These are phyloP conservation scores for Salvia rosmarinus DNA, from an alignment of 257 asterid genomes.

Conservation along the genomic window DNA sequence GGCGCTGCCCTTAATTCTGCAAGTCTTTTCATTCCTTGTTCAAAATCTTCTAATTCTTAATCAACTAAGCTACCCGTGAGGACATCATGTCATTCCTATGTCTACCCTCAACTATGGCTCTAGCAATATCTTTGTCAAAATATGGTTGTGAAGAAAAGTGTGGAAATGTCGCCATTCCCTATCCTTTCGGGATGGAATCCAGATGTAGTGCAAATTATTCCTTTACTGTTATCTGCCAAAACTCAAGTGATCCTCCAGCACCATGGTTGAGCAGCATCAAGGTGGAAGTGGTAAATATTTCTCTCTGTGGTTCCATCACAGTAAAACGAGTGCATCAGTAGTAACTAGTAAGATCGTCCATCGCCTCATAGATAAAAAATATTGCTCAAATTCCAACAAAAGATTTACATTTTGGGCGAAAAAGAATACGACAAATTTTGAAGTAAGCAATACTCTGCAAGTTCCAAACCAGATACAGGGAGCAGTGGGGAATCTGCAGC, in stretches of 20 bases:
- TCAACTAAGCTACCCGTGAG: too few relatives aligned
- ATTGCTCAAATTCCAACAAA: background rate
- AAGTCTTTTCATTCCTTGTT: too few relatives aligned
- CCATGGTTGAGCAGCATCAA: slow-evolving; percentile 38
- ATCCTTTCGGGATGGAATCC: slow-evolving; percentile 51
- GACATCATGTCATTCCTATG: slow-evolving; percentile 7
- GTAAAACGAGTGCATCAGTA: too few relatives aligned
- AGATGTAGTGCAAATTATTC: slow-evolving; percentile 35
- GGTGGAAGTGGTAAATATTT: slow-evolving; percentile 29
- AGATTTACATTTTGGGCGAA: background rate
- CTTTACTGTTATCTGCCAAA: slow-evolving; percentile 36
- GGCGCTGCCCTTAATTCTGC: too few relatives aligned
- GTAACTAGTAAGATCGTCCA: too few relatives aligned
- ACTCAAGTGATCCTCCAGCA: slow-evolving; percentile 19
- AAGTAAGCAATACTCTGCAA: background rate
- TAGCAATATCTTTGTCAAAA: slow-evolving; percentile 25
- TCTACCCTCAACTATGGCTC: background rate
- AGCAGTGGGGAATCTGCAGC: slow-evolving; percentile 1
- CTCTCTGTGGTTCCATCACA: too few relatives aligned
- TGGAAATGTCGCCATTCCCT: slow-evolving; percentile 46
- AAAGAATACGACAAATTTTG: background rate
- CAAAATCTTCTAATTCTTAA: too few relatives aligned
- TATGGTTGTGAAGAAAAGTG: slow-evolving; percentile 42
- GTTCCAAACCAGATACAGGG: slow-evolving; percentile 10
- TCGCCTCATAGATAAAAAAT: too few relatives aligned